Evolutionary conservation across 306 rosid species (phyloP).

Genomic region (Cicer yamashitae): DNA sequence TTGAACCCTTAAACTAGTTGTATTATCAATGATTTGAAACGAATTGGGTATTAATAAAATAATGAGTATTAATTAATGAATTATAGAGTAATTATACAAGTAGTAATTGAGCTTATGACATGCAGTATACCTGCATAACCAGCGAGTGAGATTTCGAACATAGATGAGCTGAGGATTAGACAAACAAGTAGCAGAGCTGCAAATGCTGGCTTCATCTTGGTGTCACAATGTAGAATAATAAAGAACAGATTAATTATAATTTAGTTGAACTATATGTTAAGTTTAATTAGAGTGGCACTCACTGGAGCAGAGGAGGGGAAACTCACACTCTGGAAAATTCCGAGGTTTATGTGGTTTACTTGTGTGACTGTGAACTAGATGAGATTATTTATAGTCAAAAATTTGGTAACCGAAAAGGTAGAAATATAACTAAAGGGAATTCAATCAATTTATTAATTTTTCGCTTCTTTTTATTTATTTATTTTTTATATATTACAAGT

Average conservation of each 20-base stretch:
- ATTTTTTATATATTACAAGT: too few species aligned
- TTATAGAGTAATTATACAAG: neutral
- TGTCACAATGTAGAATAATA: neutral
- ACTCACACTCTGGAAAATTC: neutral
- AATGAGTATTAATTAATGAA: neutral
- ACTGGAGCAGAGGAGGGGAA: neutral
- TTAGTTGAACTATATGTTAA: neutral
- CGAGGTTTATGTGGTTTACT: conserved; percentile 3
- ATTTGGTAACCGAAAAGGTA: conserved; percentile 27
- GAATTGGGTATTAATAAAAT: neutral
- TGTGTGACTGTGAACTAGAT: conserved; percentile 4
- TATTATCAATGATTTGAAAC: neutral
- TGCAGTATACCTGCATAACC: conserved; percentile 47
- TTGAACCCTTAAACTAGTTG: neutral
- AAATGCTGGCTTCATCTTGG: conserved; percentile 61
- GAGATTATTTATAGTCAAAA: conserved; percentile 45
- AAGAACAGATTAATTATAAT: neutral
- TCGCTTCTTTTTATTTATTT: too few species aligned
- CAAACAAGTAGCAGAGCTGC: conserved; percentile 57
- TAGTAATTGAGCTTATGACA: neutral
- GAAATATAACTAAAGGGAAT: conserved; percentile 6
- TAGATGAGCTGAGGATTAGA: conserved; percentile 64
- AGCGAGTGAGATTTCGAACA: conserved; percentile 57
- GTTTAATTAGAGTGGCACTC: conserved; percentile 10
- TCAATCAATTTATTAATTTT: neutral